phyloP scores from a whole-genome alignment of 164 flowering plant species.

The Macadamia tetraphylla region DNA sequence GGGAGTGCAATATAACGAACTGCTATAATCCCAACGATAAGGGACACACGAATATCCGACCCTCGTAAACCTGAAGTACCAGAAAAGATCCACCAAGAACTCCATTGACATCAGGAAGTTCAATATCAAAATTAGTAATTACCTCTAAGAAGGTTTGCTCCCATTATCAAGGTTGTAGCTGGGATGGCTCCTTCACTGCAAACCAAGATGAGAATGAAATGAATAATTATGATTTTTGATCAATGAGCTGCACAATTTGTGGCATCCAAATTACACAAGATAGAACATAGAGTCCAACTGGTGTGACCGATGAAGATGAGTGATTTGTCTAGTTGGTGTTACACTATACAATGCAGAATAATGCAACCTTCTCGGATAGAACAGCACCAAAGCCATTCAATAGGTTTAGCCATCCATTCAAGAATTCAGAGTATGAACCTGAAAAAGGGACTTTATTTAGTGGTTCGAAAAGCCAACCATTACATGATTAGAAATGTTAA shows the following conservation, averaged over 20 bases:
- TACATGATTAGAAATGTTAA: no score
- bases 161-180: conserved; percentile 49
- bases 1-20: conserved; percentile 58
- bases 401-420: no score
- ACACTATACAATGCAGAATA: no score
- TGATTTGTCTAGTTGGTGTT: no score
- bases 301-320: no score
- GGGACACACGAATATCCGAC: conserved; percentile 26
- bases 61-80: conserved; percentile 40
- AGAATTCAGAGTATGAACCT: no score
- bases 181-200: conserved; percentile 79
- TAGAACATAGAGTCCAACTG: no score
- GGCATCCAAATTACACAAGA: no score
- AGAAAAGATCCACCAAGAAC: background rate
- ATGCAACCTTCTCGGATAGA: no score
- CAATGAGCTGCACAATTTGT: background rate
- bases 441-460: no score
- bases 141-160: conserved; percentile 72
- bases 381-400: no score
- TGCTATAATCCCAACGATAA: conserved; percentile 40
- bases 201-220: background rate
- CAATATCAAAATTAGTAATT: background rate
- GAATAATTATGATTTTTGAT: background rate
- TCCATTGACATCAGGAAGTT: background rate
- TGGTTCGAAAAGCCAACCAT: no score